Percentiles rank a stretch among this genome's conserved stretches.
Evolutionary conservation across 2,329 filamentous ascomycete genomes (phyloP).

Genomic region (Talaromyces sp.): DNA sequence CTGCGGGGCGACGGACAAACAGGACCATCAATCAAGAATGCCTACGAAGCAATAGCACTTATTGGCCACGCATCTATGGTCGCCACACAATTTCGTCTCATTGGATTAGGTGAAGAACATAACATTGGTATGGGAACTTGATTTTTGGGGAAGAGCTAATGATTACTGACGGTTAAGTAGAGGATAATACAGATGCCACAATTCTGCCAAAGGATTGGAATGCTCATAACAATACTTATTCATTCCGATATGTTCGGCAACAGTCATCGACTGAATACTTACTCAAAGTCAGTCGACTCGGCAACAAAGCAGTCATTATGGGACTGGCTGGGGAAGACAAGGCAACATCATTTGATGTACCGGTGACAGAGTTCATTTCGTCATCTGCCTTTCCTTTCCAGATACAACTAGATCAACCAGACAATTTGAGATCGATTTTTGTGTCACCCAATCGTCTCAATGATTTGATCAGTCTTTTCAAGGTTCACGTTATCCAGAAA

Average conservation of each 20-base stretch:
- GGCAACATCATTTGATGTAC: slow-evolving; percentile 73
- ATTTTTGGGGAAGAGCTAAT: not conserved
- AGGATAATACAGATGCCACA: slow-evolving; percentile 27
- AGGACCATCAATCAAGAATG: slow-evolving; percentile 35
- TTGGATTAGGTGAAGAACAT: slow-evolving; percentile 82
- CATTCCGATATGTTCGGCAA: slow-evolving; percentile 81
- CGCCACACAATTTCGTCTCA: slow-evolving; percentile 72
- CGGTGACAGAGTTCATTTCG: slow-evolving; percentile 71
- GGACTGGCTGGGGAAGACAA: slow-evolving; percentile 78
- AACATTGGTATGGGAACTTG: slow-evolving; percentile 54
- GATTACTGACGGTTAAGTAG: slow-evolving; percentile 21
- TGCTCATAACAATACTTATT: slow-evolving; percentile 59
- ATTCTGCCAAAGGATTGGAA: slow-evolving; percentile 79
- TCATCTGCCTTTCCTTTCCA: slow-evolving; percentile 55
- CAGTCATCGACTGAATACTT: slow-evolving; percentile 84
- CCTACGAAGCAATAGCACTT: slow-evolving; percentile 79
- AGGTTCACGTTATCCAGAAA: slow-evolving; percentile 77
- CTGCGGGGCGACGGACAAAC: slow-evolving; percentile 28
- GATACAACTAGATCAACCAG: slow-evolving; percentile 31
- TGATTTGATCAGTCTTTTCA: slow-evolving; percentile 69
- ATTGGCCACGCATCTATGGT: slow-evolving; percentile 80
- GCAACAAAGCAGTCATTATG: slow-evolving; percentile 77
- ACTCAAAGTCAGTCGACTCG: slow-evolving; percentile 76
- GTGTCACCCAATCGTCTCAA: slow-evolving; percentile 67
- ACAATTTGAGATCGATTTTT: slow-evolving; percentile 59